phyloP scores from a whole-genome alignment of 2,329 filamentous ascomycete species.

The Ilyonectria robusta region DNA sequence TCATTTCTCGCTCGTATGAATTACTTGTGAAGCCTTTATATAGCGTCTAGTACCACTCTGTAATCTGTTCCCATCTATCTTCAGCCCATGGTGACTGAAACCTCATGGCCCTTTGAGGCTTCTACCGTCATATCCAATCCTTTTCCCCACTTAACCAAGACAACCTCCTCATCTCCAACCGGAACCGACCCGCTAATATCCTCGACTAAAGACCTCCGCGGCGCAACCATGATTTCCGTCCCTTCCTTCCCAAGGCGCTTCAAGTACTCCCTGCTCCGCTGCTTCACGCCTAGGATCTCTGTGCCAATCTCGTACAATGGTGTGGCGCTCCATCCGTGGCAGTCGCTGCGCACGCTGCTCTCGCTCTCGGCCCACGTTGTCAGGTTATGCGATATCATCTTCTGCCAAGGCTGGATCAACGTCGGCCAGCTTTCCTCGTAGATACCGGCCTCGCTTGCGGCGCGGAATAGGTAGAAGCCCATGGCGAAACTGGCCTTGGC shows the following conservation, averaged over 20 bases:
- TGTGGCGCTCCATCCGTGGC: conserved; percentile 19
- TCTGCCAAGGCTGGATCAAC: conserved; percentile 20
- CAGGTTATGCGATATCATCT: conserved; percentile 28
- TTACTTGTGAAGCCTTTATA: too few relatives aligned
- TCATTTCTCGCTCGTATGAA: too few relatives aligned
- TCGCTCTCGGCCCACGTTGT: conserved; percentile 27
- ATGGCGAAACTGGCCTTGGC: conserved; percentile 23
- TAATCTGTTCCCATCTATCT: background rate
- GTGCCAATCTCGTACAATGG: conserved; percentile 20
- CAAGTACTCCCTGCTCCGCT: conserved; percentile 14
- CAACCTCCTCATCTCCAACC: conserved; percentile 10
- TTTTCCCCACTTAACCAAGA: conserved; percentile 10
- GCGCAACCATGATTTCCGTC: conserved; percentile 7
- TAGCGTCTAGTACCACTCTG: too few relatives aligned
- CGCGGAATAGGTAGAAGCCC: conserved; percentile 20
- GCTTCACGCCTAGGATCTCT: conserved; percentile 18
- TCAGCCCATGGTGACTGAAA: background rate
- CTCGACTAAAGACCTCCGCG: conserved; percentile 6
- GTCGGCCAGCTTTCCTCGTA: conserved; percentile 25
- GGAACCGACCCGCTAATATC: conserved; percentile 6
- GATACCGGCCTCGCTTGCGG: conserved; percentile 18
- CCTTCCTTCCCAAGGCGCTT: conserved; percentile 1
- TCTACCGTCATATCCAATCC: background rate
- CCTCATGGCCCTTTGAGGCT: background rate
- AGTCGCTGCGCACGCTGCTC: conserved; percentile 25